These are phyloP conservation scores for Rhizopogon vulgaris DNA, from an alignment of 768 basidiomycete species.

Conservation along the genomic window DNA sequence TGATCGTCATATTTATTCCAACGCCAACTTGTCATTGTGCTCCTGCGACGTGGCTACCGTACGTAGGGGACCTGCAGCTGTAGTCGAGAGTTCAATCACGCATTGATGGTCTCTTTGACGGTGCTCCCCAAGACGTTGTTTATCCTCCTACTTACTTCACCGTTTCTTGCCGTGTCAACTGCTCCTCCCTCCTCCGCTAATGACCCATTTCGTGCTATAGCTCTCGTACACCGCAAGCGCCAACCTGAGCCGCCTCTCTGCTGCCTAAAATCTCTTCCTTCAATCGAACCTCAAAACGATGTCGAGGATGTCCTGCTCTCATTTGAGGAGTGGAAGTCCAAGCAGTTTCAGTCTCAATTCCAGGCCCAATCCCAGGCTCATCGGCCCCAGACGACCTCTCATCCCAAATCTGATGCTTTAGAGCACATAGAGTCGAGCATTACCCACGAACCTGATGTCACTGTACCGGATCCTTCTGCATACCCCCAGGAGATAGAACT, in stretches of 20 bases:
- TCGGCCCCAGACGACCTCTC: slow-evolving; percentile 18
- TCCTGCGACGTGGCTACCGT: neutral
- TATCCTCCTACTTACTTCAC: slow-evolving; percentile 32
- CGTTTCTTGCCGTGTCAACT: slow-evolving; percentile 23
- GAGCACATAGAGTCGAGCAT: slow-evolving; percentile 3
- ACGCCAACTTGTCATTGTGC: too few species aligned
- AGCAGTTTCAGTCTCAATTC: slow-evolving; percentile 41
- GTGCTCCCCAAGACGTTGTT: slow-evolving; percentile 28
- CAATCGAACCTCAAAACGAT: slow-evolving; percentile 32
- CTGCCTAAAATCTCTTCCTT: slow-evolving; percentile 51
- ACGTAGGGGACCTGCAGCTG: neutral
- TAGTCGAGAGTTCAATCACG: neutral
- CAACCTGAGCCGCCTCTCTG: slow-evolving; percentile 56
- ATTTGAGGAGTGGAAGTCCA: slow-evolving; percentile 87
- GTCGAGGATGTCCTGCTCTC: slow-evolving; percentile 64
- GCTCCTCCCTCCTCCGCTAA: slow-evolving; percentile 34
- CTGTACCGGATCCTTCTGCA: slow-evolving; percentile 9
- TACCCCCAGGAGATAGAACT: slow-evolving; percentile 19
- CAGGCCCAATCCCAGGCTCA: slow-evolving; percentile 19
- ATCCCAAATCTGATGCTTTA: slow-evolving; percentile 3
- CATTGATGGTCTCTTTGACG: slow-evolving; percentile 15
- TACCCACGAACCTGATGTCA: slow-evolving; percentile 4
- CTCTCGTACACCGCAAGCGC: slow-evolving; percentile 36
- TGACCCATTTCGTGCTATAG: slow-evolving; percentile 58
- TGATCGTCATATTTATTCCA: too few species aligned